Evolutionary conservation across 1,284 basidiomycete species (phyloP), one percentile per base, ranked within the genome.

Genomic region (Trichosporon sp.): DNA sequence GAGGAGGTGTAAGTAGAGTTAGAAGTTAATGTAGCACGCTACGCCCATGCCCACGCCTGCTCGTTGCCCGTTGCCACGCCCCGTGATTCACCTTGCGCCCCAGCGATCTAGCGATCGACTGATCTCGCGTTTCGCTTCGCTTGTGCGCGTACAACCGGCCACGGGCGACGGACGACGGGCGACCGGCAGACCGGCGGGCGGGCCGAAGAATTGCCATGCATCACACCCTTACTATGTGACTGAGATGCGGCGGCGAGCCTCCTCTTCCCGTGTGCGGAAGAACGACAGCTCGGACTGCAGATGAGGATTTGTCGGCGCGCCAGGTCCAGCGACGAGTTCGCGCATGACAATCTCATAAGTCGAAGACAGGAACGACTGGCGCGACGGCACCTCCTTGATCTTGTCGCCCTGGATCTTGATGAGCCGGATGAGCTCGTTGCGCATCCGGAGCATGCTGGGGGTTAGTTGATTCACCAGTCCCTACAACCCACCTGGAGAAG

Each of bases 351-450:
- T 81, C 64, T 92, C 90, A 74, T 89, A 96, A 44, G 90, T 83
- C 4, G 84, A 84, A 4, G 87, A 88, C 64, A 89, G 85, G 64
- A 88, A 87, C 1, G 86, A 88, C 8, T 88, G 87, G 71, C 83
- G 86, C 44, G 86, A 83, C 1, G 85, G 63, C 3, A 58, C 36
- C 16, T 66, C 88, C 25, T 82, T 83, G 60, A 88, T 84, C 69
- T 88, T 89, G 57, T 85, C 83, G 3, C 89, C 86, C 75, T 95
- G 91, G 23, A 84, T 83, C 34, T 84, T 78, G 64, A 94, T 86
- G n/a, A 95, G 82, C 68, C 89, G 89, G 56, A 87, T 84, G n/a
- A 95, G 77, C 77, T 95, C 93, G 71, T 88, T 86, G 40, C 92
- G 86, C 59, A 96, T 78, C n/a, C 92, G 88, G n/a, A 88, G 82